Evolutionary conservation across 495 filamentous ascomycete species (phyloP).

Genomic region (Mycothermus thermophilus): DNA sequence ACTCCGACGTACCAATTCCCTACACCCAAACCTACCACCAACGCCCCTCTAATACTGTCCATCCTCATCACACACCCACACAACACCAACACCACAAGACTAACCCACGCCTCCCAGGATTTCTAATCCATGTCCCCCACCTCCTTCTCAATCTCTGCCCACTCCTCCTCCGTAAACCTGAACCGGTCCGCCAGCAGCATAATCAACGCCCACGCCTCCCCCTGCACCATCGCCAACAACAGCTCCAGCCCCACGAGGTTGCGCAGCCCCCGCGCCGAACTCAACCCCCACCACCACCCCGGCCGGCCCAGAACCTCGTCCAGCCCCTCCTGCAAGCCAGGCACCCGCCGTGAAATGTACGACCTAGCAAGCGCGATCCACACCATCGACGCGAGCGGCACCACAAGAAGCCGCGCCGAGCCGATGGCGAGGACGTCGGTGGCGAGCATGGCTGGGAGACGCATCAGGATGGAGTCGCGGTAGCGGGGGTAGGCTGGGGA

Average conservation of each 20-base stretch:
- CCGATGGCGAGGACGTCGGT: conserved; percentile 23
- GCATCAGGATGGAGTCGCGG: conserved; percentile 24
- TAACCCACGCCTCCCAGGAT: too few species aligned
- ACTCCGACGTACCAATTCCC: too few species aligned
- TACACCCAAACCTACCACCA: too few species aligned
- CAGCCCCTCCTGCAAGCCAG: conserved; percentile 2
- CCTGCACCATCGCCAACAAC: conserved; percentile 16
- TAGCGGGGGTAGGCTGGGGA: conserved; percentile 20
- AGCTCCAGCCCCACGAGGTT: conserved; percentile 25
- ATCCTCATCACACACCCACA: neutral
- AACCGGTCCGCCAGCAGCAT: conserved; percentile 17
- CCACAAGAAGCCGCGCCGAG: conserved; percentile 18
- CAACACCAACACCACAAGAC: neutral
- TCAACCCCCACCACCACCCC: conserved; percentile 9
- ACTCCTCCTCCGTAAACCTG: conserved; percentile 25
- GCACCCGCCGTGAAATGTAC: conserved; percentile 7
- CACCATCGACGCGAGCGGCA: conserved; percentile 18
- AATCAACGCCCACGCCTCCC: conserved; percentile 21
- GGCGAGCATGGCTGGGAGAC: conserved; percentile 22
- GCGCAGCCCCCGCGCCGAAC: conserved; percentile 9
- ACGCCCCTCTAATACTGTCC: too few species aligned
- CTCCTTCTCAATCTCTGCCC: conserved; percentile 15
- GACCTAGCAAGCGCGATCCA: conserved; percentile 19
- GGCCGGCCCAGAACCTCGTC: neutral
- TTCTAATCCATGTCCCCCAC: conserved; percentile 1